Evolutionary conservation across 306 rosid genomes (phyloP), one percentile per base, ranked within the genome.

Genomic region (Mucuna pruriens): DNA sequence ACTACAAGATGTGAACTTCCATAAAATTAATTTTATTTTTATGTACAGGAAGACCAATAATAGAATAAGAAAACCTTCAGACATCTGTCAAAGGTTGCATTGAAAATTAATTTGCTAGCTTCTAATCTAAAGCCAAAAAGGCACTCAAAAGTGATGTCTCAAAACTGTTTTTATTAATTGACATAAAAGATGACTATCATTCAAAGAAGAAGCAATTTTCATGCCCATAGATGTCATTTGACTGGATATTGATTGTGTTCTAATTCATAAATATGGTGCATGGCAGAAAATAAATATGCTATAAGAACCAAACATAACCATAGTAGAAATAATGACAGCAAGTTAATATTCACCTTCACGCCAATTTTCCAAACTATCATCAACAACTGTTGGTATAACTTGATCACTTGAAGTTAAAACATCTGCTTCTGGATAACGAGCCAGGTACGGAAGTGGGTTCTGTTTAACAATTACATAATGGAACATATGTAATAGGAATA

Each of bases 401-500:
- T 90, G 96, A 88, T 95, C 99, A 70, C 91, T 93, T 38, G 99
- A 93, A 77, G 98, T 93, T 77, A 95, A 90, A 89, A 93, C 89
- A 87, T 93, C 99, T 79, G 99, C 98, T 55, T 19, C 91, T 13
- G 97, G 97, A 86, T 88, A 91, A 25, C 93, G 98, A 83, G 97
- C 92, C 81, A 95, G 94, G 85, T 90, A 95, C 49, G 97, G 99
- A 83, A 95, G 97, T 2, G 99, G 99, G 75, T 95, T 86, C 99
- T 95, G 98, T 85, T 68, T 67, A 81, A 89, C 60, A 80, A 85
- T 64, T 76, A 79, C 44, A 86, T 10, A 51, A 82, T 71, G 76
- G 65, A 65, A 84, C 60, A 55, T 20, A 22, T 71, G 52, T 62
- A 64, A 83, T 55, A 78, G 84, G 62, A 70, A 81, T 54, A 45